A percentile compares a stretch with the other conserved stretches of the same genome.
Conservation (phyloP, 2,329 filamentous ascomycete species). For the Fusarium kyushuense region DNA sequence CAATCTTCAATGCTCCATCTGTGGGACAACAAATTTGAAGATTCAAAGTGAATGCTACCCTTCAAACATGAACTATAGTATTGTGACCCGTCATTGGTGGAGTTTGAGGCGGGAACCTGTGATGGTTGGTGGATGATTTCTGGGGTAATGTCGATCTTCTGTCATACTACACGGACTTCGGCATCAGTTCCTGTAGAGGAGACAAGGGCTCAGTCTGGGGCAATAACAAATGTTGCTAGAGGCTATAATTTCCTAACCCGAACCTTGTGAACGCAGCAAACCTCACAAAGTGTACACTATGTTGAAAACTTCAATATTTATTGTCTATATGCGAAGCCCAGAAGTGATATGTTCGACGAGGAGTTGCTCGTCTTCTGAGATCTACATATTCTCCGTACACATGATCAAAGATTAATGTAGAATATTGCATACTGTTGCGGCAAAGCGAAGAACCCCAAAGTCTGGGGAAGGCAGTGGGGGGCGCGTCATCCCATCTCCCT, state of each 20-base stretch:
- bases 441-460: neutral
- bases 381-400: too few species aligned
- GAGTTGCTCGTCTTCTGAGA: too few species aligned
- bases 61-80: neutral
- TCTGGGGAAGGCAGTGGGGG: neutral
- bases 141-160: neutral
- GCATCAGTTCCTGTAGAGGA: neutral
- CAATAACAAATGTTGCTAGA: neutral
- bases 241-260: neutral
- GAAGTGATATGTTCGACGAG: neutral
- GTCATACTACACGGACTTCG: neutral
- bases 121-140: constrained; percentile 8
- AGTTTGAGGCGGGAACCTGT: neutral
- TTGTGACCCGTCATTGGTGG: constrained; percentile 15
- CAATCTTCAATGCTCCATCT: neutral
- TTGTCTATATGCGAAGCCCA: rapidly evolving
- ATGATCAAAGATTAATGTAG: too few species aligned
- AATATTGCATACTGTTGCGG: too few species aligned
- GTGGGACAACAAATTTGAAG: constrained; percentile 19
- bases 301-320: neutral
- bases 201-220: neutral
- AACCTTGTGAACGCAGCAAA: rapidly evolving
- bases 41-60: constrained; percentile 1
- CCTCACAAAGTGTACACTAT: neutral
- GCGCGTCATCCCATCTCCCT: neutral